Percentiles rank a stretch among this genome's conserved stretches.
These are phyloP conservation scores for Boletus tomentosulus DNA, from an alignment of 768 basidiomycete species.

Conservation along the genomic window DNA sequence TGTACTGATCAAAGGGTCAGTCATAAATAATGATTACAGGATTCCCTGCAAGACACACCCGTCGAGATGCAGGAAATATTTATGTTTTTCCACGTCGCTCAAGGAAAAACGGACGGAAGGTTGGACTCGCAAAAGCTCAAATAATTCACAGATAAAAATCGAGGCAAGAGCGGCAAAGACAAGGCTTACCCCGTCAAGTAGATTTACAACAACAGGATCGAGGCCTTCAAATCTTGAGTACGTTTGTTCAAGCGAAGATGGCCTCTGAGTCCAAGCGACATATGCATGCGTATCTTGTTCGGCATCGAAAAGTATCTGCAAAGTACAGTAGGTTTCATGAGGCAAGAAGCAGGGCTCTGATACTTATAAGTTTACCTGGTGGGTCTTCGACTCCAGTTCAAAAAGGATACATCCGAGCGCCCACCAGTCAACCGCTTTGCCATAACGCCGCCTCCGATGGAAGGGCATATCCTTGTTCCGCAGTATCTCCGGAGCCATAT, in stretches of 20 bases:
- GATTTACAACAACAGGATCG: slow-evolving; percentile 14
- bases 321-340: not conserved
- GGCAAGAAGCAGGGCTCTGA: not conserved
- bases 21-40: not conserved
- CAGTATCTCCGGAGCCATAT: slow-evolving; percentile 41
- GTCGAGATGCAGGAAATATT: slow-evolving; percentile 20
- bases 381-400: slow-evolving; percentile 31
- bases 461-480: slow-evolving; percentile 16
- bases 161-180: not conserved
- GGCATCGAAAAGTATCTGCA: slow-evolving; percentile 32
- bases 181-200: slow-evolving; percentile 32
- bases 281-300: slow-evolving; percentile 21
- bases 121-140: slow-evolving; percentile 18
- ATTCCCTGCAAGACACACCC: slow-evolving; percentile 15
- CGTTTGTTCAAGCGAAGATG: slow-evolving; percentile 3
- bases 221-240: slow-evolving; percentile 27
- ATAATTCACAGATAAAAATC: not conserved
- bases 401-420: slow-evolving; percentile 38
- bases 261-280: slow-evolving; percentile 15
- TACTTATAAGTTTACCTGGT: slow-evolving; percentile 20
- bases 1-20: slow-evolving; percentile 10
- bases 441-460: slow-evolving; percentile 23
- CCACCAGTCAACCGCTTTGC: slow-evolving; percentile 39
- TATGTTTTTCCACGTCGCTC: slow-evolving; percentile 21
- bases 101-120: slow-evolving; percentile 16